phyloP scores from a whole-genome alignment of 2,329 filamentous ascomycete species.

The Nemania bipapillata region DNA sequence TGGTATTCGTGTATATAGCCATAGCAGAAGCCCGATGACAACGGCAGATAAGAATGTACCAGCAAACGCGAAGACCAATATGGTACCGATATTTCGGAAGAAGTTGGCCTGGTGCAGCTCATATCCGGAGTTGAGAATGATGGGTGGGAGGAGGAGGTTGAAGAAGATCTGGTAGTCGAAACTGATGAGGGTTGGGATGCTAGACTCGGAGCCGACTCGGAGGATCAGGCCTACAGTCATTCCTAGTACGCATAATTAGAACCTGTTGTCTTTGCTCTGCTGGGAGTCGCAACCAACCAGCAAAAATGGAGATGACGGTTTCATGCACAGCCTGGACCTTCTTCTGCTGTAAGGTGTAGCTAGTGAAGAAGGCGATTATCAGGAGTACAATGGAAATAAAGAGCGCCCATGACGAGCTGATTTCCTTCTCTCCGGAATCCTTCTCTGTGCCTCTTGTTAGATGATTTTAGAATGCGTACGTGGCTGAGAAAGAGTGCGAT shows the following conservation, averaged over 20 bases:
- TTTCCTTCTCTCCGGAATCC: slow-evolving; percentile 90
- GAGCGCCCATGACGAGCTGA: slow-evolving; percentile 94
- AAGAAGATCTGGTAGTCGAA: slow-evolving; percentile 99
- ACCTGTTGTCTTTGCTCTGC: slow-evolving; percentile 26
- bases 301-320: slow-evolving; percentile 98
- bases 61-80: slow-evolving; percentile 95
- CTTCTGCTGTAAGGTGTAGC: slow-evolving; percentile 94
- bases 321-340: slow-evolving; percentile 98
- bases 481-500: slow-evolving; percentile 28
- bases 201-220: slow-evolving; percentile 80
- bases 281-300: slow-evolving; percentile 64
- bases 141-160: slow-evolving; percentile 96
- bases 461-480: slow-evolving; percentile 22
- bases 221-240: slow-evolving; percentile 95
- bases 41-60: slow-evolving; percentile 97
- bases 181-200: slow-evolving; percentile 88
- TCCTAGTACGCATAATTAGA: slow-evolving; percentile 62
- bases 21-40: slow-evolving; percentile 90
- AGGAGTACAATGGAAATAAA: slow-evolving; percentile 96
- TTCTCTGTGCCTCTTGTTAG: slow-evolving; percentile 63
- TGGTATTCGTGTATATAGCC: slow-evolving; percentile 86
- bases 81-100: slow-evolving; percentile 97
- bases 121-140: slow-evolving; percentile 96
- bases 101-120: slow-evolving; percentile 99
- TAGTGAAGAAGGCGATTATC: slow-evolving; percentile 93